Evolutionary conservation across 2,329 filamentous ascomycete genomes (phyloP), one percentile per base, ranked within the genome.

Genomic region (Penicillium aurantiogriseum): DNA sequence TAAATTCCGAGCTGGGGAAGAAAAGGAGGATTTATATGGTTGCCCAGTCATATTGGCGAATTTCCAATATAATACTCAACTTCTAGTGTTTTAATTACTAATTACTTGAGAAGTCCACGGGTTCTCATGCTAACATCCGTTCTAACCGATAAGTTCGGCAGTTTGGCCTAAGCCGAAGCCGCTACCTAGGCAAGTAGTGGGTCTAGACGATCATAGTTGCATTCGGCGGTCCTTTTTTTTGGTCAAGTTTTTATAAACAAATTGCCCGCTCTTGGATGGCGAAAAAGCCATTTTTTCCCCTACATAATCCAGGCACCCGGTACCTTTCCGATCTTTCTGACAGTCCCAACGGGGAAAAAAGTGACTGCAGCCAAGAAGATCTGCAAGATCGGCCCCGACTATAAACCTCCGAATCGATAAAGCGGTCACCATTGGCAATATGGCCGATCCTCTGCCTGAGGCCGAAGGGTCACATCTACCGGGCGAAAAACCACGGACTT

Each of bases 191-290:
- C 6, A 25, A 25, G 39, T 51, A 23, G 53, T 55, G 53, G 53
- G 53, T 56, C 53, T 51, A 44, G 48, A 39, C 25, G 53, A 51
- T 55, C 53, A 44, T 38, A 51, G 39, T 55, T 51, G 38, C 46
- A 33, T 51, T 43, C 39, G 46, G 39, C 46, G 21, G 25, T 56
- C 39, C 31, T 43, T 50, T 51, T 48, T 27, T 31, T 33, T 15
- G 13, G 11, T 13, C 8, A 19, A 36, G 29, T 51, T 35, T 39
- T 35, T 25, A 35, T 44, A 56, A 54, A 36, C 29, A 49, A 52
- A 19, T 27, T 21, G 13, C 29, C 46, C 21, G 50, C 29, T 23
- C 39, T 43, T 35, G 31, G 21, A 36, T 25, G 29, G 31, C 19
- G 2, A 52, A 45, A 50, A 56, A 44, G 31, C 13, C 0, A 6